Base-by-base conservation (phyloP, 139 green algal species). In the Chlamydomonas sphaeroides region DNA sequence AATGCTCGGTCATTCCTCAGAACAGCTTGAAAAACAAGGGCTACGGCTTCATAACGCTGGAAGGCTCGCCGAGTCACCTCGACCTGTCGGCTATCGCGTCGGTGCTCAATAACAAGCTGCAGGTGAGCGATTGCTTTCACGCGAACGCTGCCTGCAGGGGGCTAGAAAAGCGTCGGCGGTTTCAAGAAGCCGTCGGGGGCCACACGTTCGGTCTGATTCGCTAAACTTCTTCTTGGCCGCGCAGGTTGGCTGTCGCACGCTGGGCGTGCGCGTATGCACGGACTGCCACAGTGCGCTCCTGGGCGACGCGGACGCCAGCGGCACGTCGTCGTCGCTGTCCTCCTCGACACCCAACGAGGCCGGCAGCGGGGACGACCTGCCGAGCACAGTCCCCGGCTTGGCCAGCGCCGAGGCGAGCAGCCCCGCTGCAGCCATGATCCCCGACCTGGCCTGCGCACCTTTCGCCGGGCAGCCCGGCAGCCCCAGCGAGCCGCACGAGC, bases 11-110 rank as follows among this genome's bases (percentile, higher is more conserved):
- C 4, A 82, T 82, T 20, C 75, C 75, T 26, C 75, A 82, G 68
- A 82, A 82, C 62, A 65, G 42, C 62, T 42, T 82, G 21, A 82
- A 82, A 33, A 82, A 82, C 33, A 82, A 82, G 62, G 75, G 75
- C 38, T 82, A 82, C 26, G 75, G 75, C 26, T 82, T 82, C 42
- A 82, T 82, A 32, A 82, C 75, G 8, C 62, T 82, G 32, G 42
- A 72, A 26, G 75, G 75, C 0, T 65, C 32, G 0, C 75, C 75
- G 2, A 41, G 62, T 21, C 61, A 42, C 21, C 18, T 28, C 6
- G 75, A 82, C 75, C 61, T 82, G 10, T 42, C 63, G 32, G 61
- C 32, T 23, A 82, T 82, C 45, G 75, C 75, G 5, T 39, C 65
- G 42, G 38, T 33, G 1, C n/a, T 82, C 8, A 82, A 82, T 35